Evolutionary conservation across 2,329 filamentous ascomycete species (phyloP), one percentile per base, ranked within the genome.

Genomic region (Colletotrichum limetticola): DNA sequence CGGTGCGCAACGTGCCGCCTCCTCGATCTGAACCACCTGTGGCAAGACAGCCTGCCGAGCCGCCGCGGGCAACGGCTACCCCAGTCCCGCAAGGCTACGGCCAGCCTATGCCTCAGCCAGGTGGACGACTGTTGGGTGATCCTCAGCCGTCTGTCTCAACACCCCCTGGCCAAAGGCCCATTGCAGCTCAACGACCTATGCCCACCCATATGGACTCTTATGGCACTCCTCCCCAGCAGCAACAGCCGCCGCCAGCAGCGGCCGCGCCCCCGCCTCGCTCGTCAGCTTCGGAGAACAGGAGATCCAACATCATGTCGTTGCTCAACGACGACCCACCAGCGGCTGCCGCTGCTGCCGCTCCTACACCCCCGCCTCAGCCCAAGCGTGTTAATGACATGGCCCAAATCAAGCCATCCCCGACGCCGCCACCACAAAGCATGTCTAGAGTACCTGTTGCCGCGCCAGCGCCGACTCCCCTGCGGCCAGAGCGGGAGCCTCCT

Each of bases 241-340:
- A 79, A 22, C 84, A 82, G 64, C 78, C 78, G n/a, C 82, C 83
- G 3, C 83, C 83, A 9, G 80, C 83, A 32, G 78, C 85, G 26
- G 80, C 85, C 32, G 80, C 85, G 52, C 79, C 87, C 53, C 76
- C 81, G 7, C 79, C 84, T 14, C 80, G 83, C 30, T 84, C 84
- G 49, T 80, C 85, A 3, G 80, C 85, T 3, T 79, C 82, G 2
- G 87, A 89, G 75, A 85, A 87, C n/a, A 92, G 91, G 82, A 91
- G 87, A 8, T 91, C 90, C 16, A 92, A 84, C 74, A 86, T 92
- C 74, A 91, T 91, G 86, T 89, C 89, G 0, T 80, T 92, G 73
- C 83, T 92, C 3, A 91, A 91, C 75, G 89, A 91, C 74, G 90
- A 91, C 66, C 85, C 87, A 8, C 83, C 82, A 4, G 82, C 85